Evolutionary conservation across 768 basidiomycete genomes (phyloP).

Genomic region (Calocera viscosa): DNA sequence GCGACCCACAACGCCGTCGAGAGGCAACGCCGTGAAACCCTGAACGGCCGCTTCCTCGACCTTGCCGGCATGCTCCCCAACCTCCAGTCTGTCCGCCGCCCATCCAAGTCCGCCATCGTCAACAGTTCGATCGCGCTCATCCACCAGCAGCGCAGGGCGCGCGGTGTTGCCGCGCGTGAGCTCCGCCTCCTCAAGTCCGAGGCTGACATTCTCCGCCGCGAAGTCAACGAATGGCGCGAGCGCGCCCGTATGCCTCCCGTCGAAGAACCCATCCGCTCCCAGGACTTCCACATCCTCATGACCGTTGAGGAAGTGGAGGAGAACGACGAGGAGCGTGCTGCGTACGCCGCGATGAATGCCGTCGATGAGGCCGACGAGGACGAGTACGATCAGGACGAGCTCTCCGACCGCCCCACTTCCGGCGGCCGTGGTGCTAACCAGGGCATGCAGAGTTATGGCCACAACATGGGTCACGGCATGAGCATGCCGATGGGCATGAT

Average conservation of each 20-base stretch:
- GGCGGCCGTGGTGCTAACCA: neutral
- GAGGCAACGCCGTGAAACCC: conserved; percentile 78
- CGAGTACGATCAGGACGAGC: conserved; percentile 3
- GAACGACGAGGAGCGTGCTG: conserved; percentile 19
- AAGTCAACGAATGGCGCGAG: conserved; percentile 88
- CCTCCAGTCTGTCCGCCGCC: conserved; percentile 79
- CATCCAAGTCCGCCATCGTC: conserved; percentile 93
- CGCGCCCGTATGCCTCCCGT: conserved; percentile 56
- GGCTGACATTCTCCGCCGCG: conserved; percentile 72
- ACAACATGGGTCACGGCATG: conserved; percentile 1
- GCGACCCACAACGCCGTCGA: conserved; percentile 97
- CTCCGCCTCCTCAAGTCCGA: conserved; percentile 68
- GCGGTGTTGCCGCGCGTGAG: conserved; percentile 68
- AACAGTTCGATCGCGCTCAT: conserved; percentile 88
- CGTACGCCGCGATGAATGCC: conserved; percentile 10
- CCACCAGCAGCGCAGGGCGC: conserved; percentile 68
- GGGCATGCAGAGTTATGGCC: neutral
- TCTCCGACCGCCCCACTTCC: neutral
- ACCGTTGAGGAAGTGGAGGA: conserved; percentile 18
- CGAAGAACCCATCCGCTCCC: conserved; percentile 60
- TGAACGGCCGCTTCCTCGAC: conserved; percentile 86
- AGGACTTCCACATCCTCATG: conserved; percentile 41
- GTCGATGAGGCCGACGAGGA: conserved; percentile 4
- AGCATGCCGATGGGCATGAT: neutral
- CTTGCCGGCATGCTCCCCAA: conserved; percentile 86